A percentile compares a stretch with the other conserved stretches of the same genome.
Evolutionary conservation across 2,329 filamentous ascomycete species (phyloP).

Genomic region (Nigrospora oryzae): DNA sequence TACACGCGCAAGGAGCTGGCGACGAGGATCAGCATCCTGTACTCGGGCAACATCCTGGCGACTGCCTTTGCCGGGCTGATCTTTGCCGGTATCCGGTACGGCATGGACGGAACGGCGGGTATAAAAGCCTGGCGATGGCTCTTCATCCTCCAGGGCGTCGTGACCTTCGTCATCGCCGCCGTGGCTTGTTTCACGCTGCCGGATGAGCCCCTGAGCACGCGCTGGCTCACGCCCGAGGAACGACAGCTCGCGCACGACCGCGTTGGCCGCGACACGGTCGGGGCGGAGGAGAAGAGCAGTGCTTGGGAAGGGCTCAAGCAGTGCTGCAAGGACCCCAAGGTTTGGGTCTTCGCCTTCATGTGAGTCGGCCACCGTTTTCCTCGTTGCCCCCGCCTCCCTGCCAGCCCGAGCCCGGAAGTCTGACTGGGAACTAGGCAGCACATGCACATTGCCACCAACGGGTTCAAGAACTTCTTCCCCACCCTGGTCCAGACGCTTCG

Average conservation of each 20-base stretch:
- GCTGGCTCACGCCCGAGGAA: constrained; percentile 2
- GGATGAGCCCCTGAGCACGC: constrained; percentile 1
- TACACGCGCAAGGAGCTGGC: constrained; percentile 2
- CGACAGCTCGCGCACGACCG: neutral
- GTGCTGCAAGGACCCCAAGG: neutral
- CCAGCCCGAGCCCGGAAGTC: too few species aligned
- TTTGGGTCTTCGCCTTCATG: neutral
- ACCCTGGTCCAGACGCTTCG: neutral
- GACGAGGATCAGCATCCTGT: neutral
- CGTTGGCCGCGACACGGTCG: constrained; percentile 7
- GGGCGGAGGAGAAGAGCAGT: neutral
- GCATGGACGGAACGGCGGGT: constrained; percentile 10
- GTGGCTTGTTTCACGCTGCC: constrained; percentile 1
- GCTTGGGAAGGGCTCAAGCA: neutral
- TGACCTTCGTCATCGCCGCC: constrained; percentile 2
- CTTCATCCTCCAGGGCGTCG: constrained; percentile 5
- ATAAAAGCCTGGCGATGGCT: constrained; percentile 15
- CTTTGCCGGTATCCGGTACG: constrained; percentile 3
- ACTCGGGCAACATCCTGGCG: neutral
- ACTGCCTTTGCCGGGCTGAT: constrained; percentile 6
- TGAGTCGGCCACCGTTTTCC: neutral
- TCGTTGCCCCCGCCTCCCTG: too few species aligned
- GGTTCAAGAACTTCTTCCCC: neutral
- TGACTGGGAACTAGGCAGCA: neutral
- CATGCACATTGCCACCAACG: neutral